A percentile compares a stretch with the other conserved stretches of the same genome.
These are phyloP conservation scores for Diplodia sapinea DNA, from an alignment of 2,329 filamentous ascomycete species.

Conservation along the genomic window DNA sequence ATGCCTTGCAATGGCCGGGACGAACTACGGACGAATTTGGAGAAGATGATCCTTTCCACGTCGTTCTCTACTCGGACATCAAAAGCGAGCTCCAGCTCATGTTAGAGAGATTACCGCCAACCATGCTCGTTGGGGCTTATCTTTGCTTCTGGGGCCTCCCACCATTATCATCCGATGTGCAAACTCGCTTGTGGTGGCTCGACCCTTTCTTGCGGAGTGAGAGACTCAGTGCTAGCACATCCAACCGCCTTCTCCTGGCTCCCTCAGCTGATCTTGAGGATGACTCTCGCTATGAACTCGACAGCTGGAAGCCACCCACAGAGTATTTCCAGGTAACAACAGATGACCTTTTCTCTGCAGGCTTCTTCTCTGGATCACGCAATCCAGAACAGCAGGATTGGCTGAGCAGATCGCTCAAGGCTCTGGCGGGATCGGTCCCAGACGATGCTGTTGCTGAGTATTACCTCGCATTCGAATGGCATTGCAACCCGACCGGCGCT, in stretches of 20 bases:
- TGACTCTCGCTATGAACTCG: background rate
- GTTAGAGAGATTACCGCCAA: constrained; percentile 46
- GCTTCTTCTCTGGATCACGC: background rate
- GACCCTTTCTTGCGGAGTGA: constrained; percentile 63
- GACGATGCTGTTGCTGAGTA: constrained; percentile 68
- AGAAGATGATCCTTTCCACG: constrained; percentile 81
- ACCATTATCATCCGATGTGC: constrained; percentile 46
- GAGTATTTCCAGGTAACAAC: constrained; percentile 27
- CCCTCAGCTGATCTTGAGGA: background rate
- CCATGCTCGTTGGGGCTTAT: constrained; percentile 70
- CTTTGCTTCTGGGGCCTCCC: constrained; percentile 57
- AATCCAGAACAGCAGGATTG: constrained; percentile 51
- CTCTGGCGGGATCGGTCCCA: constrained; percentile 56
- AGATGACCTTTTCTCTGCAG: constrained; percentile 30
- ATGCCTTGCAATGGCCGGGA: constrained; percentile 66
- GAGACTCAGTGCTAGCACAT: background rate
- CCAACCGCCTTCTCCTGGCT: background rate
- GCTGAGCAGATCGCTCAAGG: constrained; percentile 61
- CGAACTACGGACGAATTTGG: constrained; percentile 75
- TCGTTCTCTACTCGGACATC: constrained; percentile 81
- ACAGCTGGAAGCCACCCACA: constrained; percentile 5
- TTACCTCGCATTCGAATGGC: constrained; percentile 69
- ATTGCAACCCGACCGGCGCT: constrained; percentile 60
- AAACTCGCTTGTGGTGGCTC: constrained; percentile 44
- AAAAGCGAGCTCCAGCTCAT: constrained; percentile 62